Evolutionary conservation across 2,329 filamentous ascomycete genomes (phyloP), one percentile per base, ranked within the genome.

Genomic region (Pseudogymnoascus destructans): DNA sequence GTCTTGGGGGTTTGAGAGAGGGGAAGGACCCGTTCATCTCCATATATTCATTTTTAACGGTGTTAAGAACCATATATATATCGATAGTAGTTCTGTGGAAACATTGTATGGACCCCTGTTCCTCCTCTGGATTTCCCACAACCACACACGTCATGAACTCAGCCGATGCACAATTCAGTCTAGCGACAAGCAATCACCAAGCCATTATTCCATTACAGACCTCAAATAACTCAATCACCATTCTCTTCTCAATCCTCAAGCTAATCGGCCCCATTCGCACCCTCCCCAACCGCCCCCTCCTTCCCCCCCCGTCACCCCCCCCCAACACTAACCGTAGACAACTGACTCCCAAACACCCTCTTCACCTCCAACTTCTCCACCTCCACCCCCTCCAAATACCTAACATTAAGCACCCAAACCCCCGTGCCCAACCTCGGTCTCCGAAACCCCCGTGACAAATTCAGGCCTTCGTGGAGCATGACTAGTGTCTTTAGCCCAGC

Each of bases 401-500:
- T 42, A 11, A 42, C 38, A 42, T 42, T 42, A 42, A 42, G 2
- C 38, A 19, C 38, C 38, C 38, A 42, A 42, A 42, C 38, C 38
- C 38, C 38, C 19, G 19, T 21, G 19, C 38, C 38, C 38, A 42
- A 23, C 38, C 38, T 42, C 38, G 38, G 38, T 6, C 38, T 13
- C 38, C 38, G 10, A n/a, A 23, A 42, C 19, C 38, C 38, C 38
- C n/a, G n/a, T n/a, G n/a, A n/a, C n/a, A n/a, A n/a, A n/a, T 32
- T 32, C 8, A 32, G 30, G 30, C 8, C 30, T 32, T 95, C 90
- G 75, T 98, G 93, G 13, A 98, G 77, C 0, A 90, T 95, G 25
- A 98, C 93, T 27, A 98, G 77, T 0, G 93, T 97, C 76, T 98
- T 98, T 65, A 98, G 74, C 0, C 93, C 93, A 61, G 90, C 92